phyloP scores from a whole-genome alignment of 495 filamentous ascomycete genomes.

The Collariella sp. region DNA sequence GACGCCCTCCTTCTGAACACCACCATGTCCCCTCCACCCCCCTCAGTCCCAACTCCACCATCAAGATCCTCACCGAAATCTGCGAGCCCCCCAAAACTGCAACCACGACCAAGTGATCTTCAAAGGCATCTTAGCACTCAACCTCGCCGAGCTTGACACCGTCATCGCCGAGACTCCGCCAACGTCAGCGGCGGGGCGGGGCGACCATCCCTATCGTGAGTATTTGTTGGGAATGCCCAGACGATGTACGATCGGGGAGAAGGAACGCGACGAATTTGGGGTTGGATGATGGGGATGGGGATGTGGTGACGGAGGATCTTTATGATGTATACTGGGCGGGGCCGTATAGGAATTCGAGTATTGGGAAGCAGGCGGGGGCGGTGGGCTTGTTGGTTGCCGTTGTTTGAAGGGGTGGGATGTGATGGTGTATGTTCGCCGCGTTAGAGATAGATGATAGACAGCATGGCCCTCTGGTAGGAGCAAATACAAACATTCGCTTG shows the following conservation, averaged over 20 bases:
- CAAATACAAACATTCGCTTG: too few species aligned
- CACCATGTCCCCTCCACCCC: conserved; percentile 17
- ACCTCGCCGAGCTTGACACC: conserved; percentile 43
- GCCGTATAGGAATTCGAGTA: conserved; percentile 36
- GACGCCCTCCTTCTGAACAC: conserved; percentile 22
- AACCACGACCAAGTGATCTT: conserved; percentile 55
- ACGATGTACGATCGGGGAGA: conserved; percentile 38
- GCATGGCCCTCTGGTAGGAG: too few species aligned
- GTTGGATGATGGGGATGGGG: not conserved
- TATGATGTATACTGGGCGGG: conserved; percentile 52
- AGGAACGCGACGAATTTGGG: not conserved
- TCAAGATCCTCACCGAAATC: conserved; percentile 52
- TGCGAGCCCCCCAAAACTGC: conserved; percentile 42
- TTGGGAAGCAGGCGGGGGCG: conserved; percentile 53
- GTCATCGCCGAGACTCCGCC: not conserved
- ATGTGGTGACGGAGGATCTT: conserved; percentile 27
- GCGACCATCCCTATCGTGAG: conserved; percentile 27
- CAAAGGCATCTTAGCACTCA: conserved; percentile 66
- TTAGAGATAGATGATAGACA: not conserved
- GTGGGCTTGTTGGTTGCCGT: conserved; percentile 46
- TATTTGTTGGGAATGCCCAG: conserved; percentile 50
- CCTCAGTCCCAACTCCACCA: conserved; percentile 17
- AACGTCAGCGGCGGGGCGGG: not conserved
- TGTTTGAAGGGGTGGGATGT: not conserved
- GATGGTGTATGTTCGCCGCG: too few species aligned